Evolutionary conservation across 2,329 filamentous ascomycete species (phyloP).

Genomic region (Graphilbum sp.): DNA sequence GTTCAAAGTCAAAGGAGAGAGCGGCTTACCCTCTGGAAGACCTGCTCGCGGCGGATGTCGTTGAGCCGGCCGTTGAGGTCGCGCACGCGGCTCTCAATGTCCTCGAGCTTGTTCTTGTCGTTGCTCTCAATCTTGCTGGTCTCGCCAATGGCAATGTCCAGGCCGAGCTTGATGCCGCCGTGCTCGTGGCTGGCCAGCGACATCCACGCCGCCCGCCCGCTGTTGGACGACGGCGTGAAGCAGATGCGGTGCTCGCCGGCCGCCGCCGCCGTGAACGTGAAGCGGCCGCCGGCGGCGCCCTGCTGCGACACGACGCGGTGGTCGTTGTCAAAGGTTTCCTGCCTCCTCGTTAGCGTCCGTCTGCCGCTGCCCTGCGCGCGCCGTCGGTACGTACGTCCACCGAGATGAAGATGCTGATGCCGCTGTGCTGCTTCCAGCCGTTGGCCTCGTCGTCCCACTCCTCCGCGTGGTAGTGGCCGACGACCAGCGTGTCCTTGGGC

Average conservation of each 20-base stretch:
- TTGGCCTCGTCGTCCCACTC: conserved; percentile 60
- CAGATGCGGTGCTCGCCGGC: conserved; percentile 92
- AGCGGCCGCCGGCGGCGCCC: conserved; percentile 59
- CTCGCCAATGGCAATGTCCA: conserved; percentile 90
- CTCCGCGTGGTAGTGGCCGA: conserved; percentile 79
- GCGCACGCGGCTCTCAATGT: conserved; percentile 74
- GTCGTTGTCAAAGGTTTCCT: conserved; percentile 93
- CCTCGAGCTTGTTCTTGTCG: conserved; percentile 84
- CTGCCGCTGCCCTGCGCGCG: background rate
- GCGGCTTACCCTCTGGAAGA: conserved; percentile 70
- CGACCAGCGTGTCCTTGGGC: conserved; percentile 90
- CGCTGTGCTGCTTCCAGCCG: conserved; percentile 55
- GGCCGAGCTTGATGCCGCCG: conserved; percentile 65
- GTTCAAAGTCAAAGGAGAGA: background rate
- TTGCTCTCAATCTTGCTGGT: conserved; percentile 84
- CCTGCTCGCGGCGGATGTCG: conserved; percentile 85
- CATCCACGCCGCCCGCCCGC: conserved; percentile 56
- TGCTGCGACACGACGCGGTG: conserved; percentile 88
- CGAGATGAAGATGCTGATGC: conserved; percentile 72
- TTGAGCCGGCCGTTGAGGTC: conserved; percentile 76
- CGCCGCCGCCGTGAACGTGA: conserved; percentile 91
- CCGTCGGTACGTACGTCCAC: conserved; percentile 52
- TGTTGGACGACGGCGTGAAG: conserved; percentile 70
- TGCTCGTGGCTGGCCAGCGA: conserved; percentile 35
- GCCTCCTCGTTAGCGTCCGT: background rate